Base-by-base conservation (phyloP, 768 basidiomycete species). In the Lepiota subincarnata region DNA sequence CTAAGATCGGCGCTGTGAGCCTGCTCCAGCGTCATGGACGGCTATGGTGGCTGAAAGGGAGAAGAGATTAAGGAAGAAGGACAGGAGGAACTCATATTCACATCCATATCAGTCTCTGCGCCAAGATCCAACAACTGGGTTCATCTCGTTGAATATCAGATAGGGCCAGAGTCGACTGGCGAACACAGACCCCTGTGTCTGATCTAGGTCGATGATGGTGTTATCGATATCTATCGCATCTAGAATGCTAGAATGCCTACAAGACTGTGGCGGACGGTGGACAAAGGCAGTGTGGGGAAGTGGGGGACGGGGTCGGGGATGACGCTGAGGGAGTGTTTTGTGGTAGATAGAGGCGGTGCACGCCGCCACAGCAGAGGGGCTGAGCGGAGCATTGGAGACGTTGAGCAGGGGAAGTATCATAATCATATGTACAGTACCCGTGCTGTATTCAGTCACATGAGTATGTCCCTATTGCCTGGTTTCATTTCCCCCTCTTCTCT, bases 141-240 rank as follows among this genome's bases (percentile, higher is more conserved):
- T 53, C 26, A 53, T 46, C 22, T 46, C 52, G 36, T 46, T 45
- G 22, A 39, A 39, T 2, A 46, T 31, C 36, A 53, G 52, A 46
- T 53, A 53, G 1, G 53, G 48, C 39, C 53, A 37, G 14, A 54
- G 46, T 0, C 53, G 53, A 16, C 45, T 47, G 28, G 48, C 35
- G 7, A 54, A 22, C 10, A 54, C 4, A 5, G 45, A 31, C 12
- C 48, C 53, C 31, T 54, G 53, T 12, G 45, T 38, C n/a, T n/a
- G n/a, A n/a, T 54, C 53, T 34, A 54, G 37, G 19, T 10, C 53
- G 16, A 2, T 31, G 7, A 7, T 8, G 2, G 7, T 16, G 8
- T 41, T 26, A 42, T 48, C 53, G 10, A 48, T 18, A 46, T 54
- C 53, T 45, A 48, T 48, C 38, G 20, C 20, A 37, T 18, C n/a